Evolutionary conservation across 345 rosid genomes (phyloP), one percentile per base, ranked within the genome.

Genomic region (Populus euphratica): DNA sequence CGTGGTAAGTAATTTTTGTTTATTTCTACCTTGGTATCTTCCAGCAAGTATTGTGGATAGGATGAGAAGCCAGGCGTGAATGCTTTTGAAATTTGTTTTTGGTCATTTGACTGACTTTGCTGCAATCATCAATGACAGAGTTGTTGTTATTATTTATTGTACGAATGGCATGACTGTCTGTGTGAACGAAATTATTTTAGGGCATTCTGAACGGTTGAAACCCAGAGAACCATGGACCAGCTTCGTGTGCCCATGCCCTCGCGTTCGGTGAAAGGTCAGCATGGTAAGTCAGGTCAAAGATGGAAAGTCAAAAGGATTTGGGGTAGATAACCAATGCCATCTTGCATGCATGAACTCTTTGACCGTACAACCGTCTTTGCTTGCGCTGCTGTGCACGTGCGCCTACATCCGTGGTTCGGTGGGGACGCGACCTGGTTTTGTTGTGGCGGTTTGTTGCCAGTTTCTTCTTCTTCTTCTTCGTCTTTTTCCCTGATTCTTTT

Each of bases 221-320:
- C 5, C 13, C 7, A 7, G 61, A 25, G 21, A 68, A 1, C 33
- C 13, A 9, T 11, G 68, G 36, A 63, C 35, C 33, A 1, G 18
- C 18, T 25, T 13, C 13, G 2, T 27, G 17, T 71, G 44, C 3
- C 4, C 13, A 27, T 56, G 20, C 44, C 13, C 13, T 47, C 38
- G 20, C 11, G 25, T 11, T 29, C 18, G 71, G 39, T 68, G 76
- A 73, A 75, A 75, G 49, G 78, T 66, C 72, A 17, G 20, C 50
- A 44, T 13, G 18, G 44, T 2, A 13, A 44, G 18, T 44, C 50
- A 52, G 49, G 72, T 76, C 78, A 76, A 36, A 14, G 1, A 35
- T 77, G 29, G 61, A 41, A 76, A 76, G 73, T 68, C 68, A 38
- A 27, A 52, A 16, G 23, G 27, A 6, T 41, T 14, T 17, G 1